phyloP scores from a whole-genome alignment of 768 basidiomycete genomes.

The Dentipellis fragilis region DNA sequence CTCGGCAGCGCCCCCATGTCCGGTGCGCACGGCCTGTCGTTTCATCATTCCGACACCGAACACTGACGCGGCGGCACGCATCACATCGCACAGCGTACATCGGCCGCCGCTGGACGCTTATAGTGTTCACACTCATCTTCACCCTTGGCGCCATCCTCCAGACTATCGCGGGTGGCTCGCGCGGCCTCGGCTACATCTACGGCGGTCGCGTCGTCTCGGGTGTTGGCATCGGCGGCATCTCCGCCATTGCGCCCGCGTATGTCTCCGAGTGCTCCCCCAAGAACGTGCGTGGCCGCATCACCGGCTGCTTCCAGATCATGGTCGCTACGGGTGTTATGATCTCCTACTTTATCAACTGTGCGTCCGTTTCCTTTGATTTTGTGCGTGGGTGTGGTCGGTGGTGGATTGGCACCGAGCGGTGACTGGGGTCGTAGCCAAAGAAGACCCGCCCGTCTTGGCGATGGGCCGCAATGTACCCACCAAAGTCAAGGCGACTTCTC shows the following conservation, averaged over 20 bases:
- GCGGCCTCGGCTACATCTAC: slow-evolving; percentile 63
- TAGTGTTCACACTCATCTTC: slow-evolving; percentile 56
- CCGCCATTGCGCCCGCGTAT: slow-evolving; percentile 75
- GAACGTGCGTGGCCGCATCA: slow-evolving; percentile 76
- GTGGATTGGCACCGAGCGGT: no score
- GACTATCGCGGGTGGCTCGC: slow-evolving; percentile 48
- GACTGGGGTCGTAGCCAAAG: no score
- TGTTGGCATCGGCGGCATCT: slow-evolving; percentile 75
- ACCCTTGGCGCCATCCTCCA: slow-evolving; percentile 64
- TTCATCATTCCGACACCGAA: background rate
- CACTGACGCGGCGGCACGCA: background rate
- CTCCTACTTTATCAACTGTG: slow-evolving; percentile 74
- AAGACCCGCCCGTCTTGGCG: no score
- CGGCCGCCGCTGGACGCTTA: slow-evolving; percentile 56
- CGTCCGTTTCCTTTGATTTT: slow-evolving; percentile 16
- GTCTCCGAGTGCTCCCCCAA: slow-evolving; percentile 86
- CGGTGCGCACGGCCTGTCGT: slow-evolving; percentile 28
- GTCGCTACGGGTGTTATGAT: slow-evolving; percentile 81
- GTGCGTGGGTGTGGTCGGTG: background rate
- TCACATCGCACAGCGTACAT: slow-evolving; percentile 34
- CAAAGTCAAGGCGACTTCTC: no score
- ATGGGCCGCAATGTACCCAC: no score
- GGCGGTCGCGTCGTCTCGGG: slow-evolving; percentile 74
- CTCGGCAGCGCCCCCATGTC: slow-evolving; percentile 63
- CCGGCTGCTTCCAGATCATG: slow-evolving; percentile 82